Evolutionary conservation across 768 basidiomycete species (phyloP).

Genomic region (Psilocybe tampanensis): DNA sequence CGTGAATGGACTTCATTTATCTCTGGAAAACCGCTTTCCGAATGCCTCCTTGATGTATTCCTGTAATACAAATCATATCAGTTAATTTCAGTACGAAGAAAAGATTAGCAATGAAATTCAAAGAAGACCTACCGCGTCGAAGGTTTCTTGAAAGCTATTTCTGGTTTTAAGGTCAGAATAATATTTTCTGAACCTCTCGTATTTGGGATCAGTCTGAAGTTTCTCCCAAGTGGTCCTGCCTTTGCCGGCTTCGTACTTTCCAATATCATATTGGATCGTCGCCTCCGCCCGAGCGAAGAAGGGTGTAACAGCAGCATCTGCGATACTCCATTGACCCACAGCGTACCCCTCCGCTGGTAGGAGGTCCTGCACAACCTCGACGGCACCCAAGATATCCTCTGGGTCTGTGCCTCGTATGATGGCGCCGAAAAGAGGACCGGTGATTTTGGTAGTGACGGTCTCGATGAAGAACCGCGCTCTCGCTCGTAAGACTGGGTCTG

Average conservation of each 20-base stretch:
- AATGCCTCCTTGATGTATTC: constrained; percentile 10
- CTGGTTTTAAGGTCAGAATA: constrained; percentile 47
- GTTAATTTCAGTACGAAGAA: too few species aligned
- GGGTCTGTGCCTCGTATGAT: constrained; percentile 40
- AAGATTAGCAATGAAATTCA: background rate
- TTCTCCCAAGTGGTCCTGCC: constrained; percentile 45
- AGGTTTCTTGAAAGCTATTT: constrained; percentile 54
- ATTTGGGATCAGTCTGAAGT: constrained; percentile 46
- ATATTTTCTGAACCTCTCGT: constrained; percentile 53
- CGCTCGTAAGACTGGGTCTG: constrained; percentile 58
- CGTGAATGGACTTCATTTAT: too few species aligned
- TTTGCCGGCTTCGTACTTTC: constrained; percentile 49
- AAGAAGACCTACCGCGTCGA: background rate
- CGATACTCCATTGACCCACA: constrained; percentile 55
- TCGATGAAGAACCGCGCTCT: constrained; percentile 67
- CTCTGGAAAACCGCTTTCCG: constrained; percentile 8
- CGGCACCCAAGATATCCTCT: constrained; percentile 40
- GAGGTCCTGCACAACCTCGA: constrained; percentile 51
- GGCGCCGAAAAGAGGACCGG: constrained; percentile 38
- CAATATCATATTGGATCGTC: constrained; percentile 49
- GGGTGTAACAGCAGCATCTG: constrained; percentile 62
- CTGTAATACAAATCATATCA: background rate
- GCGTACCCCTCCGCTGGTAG: constrained; percentile 52
- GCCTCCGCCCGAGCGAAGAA: constrained; percentile 57
- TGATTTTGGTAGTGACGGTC: constrained; percentile 47